These are phyloP conservation scores for Hypholoma fasciculare DNA, from an alignment of 768 basidiomycete genomes.

Conservation along the genomic window DNA sequence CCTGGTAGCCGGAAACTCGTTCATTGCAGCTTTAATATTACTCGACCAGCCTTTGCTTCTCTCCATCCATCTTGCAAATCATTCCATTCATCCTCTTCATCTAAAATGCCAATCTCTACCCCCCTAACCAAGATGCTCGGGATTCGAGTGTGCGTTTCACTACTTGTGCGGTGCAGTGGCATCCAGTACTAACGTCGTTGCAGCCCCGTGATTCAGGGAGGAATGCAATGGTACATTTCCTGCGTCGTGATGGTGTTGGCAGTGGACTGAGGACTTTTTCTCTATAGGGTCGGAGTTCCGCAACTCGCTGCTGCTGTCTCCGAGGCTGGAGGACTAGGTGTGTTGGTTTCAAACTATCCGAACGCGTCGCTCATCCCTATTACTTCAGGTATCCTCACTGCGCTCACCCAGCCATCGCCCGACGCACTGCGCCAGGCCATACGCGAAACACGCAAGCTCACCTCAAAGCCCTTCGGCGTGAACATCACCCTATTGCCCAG, in stretches of 20 bases:
- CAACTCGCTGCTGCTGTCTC: slow-evolving; percentile 75
- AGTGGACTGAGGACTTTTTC: not conserved
- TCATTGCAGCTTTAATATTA: not conserved
- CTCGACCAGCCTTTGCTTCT: not conserved
- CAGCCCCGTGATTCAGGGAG: slow-evolving; percentile 83
- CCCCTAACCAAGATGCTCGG: slow-evolving; percentile 62
- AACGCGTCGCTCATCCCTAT: not conserved
- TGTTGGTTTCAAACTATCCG: slow-evolving; percentile 13
- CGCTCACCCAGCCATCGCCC: slow-evolving; percentile 84
- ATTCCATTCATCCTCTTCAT: not conserved
- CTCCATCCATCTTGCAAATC: not conserved
- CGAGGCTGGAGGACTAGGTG: slow-evolving; percentile 80
- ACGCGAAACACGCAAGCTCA: slow-evolving; percentile 68
- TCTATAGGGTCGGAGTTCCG: slow-evolving; percentile 77
- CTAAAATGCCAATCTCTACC: slow-evolving; percentile 31
- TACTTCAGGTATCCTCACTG: slow-evolving; percentile 72
- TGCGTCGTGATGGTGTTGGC: not conserved
- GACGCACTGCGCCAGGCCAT: slow-evolving; percentile 81
- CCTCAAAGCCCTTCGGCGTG: slow-evolving; percentile 79
- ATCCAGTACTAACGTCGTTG: slow-evolving; percentile 3
- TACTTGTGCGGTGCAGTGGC: not conserved
- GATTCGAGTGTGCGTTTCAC: slow-evolving; percentile 61
- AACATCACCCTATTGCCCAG: slow-evolving; percentile 87
- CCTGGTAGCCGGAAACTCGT: slow-evolving; percentile 5
- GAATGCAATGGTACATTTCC: slow-evolving; percentile 80